Evolutionary conservation across 2,329 filamentous ascomycete species (phyloP).

Genomic region (Sclerotinia nivalis): DNA sequence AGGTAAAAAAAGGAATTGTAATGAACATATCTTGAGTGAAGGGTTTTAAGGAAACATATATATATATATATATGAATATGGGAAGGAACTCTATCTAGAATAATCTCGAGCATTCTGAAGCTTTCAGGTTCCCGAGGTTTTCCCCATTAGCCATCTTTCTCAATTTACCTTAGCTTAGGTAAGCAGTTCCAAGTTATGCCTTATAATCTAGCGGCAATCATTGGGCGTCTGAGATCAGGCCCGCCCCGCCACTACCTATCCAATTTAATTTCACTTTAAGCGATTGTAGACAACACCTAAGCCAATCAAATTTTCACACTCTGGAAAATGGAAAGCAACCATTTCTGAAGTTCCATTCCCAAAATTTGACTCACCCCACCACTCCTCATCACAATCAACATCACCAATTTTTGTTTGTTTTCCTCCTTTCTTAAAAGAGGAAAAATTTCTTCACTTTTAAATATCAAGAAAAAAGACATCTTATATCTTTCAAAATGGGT

Average conservation of each 20-base stretch:
- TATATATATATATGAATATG: constrained; percentile 11
- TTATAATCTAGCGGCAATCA: neutral
- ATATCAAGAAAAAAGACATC: constrained; percentile 21
- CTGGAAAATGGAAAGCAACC: neutral
- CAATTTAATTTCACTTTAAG: constrained; percentile 19
- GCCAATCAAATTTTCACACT: constrained; percentile 24
- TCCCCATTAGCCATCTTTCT: neutral
- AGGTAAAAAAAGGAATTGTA: neutral
- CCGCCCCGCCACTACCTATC: constrained; percentile 4
- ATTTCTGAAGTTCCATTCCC: constrained; percentile 19
- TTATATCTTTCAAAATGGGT: constrained; percentile 53
- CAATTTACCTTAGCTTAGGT: neutral
- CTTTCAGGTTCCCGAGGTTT: neutral
- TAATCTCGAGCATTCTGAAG: constrained; percentile 21
- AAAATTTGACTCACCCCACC: constrained; percentile 24
- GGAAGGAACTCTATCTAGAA: constrained; percentile 17
- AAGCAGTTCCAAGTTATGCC: neutral
- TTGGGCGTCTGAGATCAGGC: constrained; percentile 3
- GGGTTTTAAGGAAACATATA: no score
- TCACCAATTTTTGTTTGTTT: constrained; percentile 19
- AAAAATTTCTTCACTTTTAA: constrained; percentile 15
- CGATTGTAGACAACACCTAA: constrained; percentile 9
- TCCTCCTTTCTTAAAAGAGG: constrained; percentile 1
- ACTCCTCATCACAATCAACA: constrained; percentile 19
- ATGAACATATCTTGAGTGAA: neutral